Evolutionary conservation across 345 rosid species (phyloP).

Genomic region (Ceriops tagal): DNA sequence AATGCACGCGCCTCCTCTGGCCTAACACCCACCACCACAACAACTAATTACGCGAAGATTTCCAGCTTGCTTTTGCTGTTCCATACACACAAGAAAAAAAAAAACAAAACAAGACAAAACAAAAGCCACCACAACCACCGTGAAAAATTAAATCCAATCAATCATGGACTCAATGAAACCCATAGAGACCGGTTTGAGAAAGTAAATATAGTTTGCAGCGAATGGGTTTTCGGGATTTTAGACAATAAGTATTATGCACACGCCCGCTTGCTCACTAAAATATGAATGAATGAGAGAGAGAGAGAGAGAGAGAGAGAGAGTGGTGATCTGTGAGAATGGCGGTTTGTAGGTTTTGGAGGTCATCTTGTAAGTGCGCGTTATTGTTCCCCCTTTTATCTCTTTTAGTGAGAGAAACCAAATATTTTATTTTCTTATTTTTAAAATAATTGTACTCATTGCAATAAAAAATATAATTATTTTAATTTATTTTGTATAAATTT

Average conservation of each 20-base stretch:
- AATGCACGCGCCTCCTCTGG: constrained; percentile 15
- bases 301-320: neutral
- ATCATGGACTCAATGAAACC: neutral
- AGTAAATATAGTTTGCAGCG: constrained; percentile 1
- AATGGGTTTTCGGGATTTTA: constrained; percentile 14
- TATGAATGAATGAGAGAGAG: neutral
- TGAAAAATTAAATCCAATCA: neutral
- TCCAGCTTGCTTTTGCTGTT: constrained; percentile 22
- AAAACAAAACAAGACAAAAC: neutral
- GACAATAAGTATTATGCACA: neutral
- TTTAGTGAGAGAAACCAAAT: neutral
- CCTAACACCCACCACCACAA: neutral
- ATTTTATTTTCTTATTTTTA: too few relatives aligned
- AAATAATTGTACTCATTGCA: too few relatives aligned
- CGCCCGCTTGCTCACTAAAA: too few relatives aligned
- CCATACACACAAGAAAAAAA: neutral
- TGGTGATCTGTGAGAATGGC: constrained; percentile 13
- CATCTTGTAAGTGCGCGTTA: neutral
- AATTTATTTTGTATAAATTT: too few relatives aligned
- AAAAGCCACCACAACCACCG: neutral
- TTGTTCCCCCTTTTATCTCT: neutral
- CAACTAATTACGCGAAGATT: constrained; percentile 31
- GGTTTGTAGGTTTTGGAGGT: constrained; percentile 13
- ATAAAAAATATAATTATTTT: too few relatives aligned
- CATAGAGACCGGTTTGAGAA: neutral